These are phyloP conservation scores for Geotrichum aggregatum DNA, from an alignment of 1,139 yeast genomes.

Conservation along the genomic window DNA sequence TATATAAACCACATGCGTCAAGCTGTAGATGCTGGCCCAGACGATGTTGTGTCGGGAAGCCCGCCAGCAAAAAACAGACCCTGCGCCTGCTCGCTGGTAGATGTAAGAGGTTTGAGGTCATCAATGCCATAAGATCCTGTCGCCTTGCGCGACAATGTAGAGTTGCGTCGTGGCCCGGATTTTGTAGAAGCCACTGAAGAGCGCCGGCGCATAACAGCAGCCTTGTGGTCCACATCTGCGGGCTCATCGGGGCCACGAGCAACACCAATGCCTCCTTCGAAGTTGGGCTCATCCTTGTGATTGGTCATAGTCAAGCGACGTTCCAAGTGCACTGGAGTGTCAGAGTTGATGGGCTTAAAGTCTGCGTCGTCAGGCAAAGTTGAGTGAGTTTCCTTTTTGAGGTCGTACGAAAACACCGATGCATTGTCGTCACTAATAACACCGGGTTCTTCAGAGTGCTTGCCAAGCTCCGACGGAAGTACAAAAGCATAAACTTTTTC, in stretches of 20 bases:
- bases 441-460: conserved; percentile 19
- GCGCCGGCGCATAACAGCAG: conserved; percentile 33
- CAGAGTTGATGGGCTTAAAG: conserved; percentile 37
- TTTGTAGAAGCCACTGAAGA: conserved; percentile 28
- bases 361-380: conserved; percentile 36
- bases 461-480: conserved; percentile 17
- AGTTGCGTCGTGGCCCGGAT: conserved; percentile 14
- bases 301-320: conserved; percentile 38
- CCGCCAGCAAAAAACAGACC: conserved; percentile 38
- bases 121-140: conserved; percentile 38
- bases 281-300: conserved; percentile 36
- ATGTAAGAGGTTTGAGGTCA: conserved; percentile 31
- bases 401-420: conserved; percentile 39
- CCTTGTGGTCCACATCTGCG: conserved; percentile 27
- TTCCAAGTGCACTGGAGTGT: conserved; percentile 36
- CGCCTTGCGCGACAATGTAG: conserved; percentile 30
- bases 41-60: conserved; percentile 36
- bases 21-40: conserved; percentile 4
- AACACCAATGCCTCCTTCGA: conserved; percentile 33
- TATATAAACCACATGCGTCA: neutral
- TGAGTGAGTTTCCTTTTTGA: conserved; percentile 33
- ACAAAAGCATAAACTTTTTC: conserved; percentile 20
- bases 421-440: conserved; percentile 26
- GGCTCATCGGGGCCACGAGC: conserved; percentile 37
- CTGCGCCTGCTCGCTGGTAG: conserved; percentile 22